Percentiles rank a stretch among this genome's conserved stretches.
Evolutionary conservation across 305 asterid species (phyloP).

Genomic region (Solanum hybrid): DNA sequence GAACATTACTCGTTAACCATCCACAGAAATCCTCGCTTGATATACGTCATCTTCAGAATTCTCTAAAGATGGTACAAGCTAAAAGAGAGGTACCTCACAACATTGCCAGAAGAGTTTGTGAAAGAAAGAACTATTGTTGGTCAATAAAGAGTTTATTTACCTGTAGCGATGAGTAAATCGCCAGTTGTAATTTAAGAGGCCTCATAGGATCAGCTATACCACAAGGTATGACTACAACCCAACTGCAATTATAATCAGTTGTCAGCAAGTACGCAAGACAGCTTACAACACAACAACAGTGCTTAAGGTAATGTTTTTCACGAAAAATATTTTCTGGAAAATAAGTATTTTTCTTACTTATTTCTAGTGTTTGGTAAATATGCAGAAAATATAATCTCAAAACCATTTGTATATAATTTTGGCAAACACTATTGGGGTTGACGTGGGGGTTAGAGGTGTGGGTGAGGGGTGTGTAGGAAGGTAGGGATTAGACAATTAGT

Average conservation of each 20-base stretch:
- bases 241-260: background rate
- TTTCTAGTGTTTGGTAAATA: background rate
- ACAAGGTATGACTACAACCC: slow-evolving; percentile 1
- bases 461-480: background rate
- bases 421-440: background rate
- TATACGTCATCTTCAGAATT: background rate
- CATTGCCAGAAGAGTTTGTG: background rate
- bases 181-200: slow-evolving; percentile 7
- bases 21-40: background rate
- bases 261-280: background rate
- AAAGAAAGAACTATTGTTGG: background rate
- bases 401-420: background rate
- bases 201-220: background rate
- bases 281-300: background rate
- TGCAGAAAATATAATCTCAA: background rate
- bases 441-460: background rate
- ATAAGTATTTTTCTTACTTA: background rate
- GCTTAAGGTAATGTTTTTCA: background rate
- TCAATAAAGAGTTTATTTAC: background rate
- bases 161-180: slow-evolving; percentile 6
- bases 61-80: background rate
- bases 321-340: no score
- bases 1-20: background rate
- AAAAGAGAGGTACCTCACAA: background rate
- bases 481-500: background rate